Conservation (phyloP, 1,284 basidiomycete genomes). For the Athelia psychrophila region DNA sequence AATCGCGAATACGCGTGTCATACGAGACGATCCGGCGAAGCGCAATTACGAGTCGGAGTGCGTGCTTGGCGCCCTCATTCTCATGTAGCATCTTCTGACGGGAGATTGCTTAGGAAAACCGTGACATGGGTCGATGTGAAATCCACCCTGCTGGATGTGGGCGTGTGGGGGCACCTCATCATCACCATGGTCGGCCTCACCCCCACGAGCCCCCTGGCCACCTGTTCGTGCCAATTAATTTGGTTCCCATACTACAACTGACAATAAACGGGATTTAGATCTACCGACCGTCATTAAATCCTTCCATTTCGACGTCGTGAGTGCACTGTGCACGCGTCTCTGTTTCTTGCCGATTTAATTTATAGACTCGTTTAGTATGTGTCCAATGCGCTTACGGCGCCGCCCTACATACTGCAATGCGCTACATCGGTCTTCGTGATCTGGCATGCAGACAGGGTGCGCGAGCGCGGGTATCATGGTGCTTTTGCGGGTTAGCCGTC, state of each 20-base stretch:
- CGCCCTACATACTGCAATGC: constrained; percentile 35
- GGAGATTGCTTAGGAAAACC: constrained; percentile 20
- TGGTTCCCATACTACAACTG: no score
- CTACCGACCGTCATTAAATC: constrained; percentile 37
- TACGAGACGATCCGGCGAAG: constrained; percentile 35
- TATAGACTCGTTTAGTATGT: constrained; percentile 14
- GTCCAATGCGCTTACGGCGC: constrained; percentile 36
- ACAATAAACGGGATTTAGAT: constrained; percentile 16
- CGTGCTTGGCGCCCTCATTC: neutral
- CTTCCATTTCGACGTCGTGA: constrained; percentile 30
- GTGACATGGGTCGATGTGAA: constrained; percentile 32
- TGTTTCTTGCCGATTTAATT: no score
- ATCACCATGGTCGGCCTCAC: constrained; percentile 32
- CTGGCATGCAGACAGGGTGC: constrained; percentile 30
- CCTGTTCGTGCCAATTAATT: constrained; percentile 23
- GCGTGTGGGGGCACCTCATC: constrained; percentile 32
- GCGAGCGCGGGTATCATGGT: constrained; percentile 34
- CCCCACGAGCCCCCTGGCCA: constrained; percentile 31
- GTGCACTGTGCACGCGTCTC: no score
- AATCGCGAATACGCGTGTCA: constrained; percentile 33
- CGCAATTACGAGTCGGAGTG: constrained; percentile 28
- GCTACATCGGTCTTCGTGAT: constrained; percentile 30
- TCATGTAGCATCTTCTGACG: no score
- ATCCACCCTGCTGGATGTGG: constrained; percentile 30
- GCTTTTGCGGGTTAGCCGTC: constrained; percentile 28